A percentile compares a stretch with the other conserved stretches of the same genome.
Conservation (phyloP, 148 eudicot species). For the Drosera capensis region DNA sequence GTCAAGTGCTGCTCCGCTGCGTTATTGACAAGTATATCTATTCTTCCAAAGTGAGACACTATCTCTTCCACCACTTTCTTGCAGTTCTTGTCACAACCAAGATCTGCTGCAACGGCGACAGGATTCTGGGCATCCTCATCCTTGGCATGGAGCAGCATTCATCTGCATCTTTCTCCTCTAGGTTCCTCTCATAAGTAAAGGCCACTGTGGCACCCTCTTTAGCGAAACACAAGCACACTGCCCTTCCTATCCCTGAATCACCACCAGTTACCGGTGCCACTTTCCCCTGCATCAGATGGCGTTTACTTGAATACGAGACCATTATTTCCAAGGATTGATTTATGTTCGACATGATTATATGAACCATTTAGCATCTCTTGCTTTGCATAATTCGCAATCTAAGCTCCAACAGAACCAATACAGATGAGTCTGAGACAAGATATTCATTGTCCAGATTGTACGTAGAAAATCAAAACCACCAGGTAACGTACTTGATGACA, state of each 20-base stretch:
- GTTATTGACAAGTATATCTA: constrained; percentile 58
- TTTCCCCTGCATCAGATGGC: constrained; percentile 32
- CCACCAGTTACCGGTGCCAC: constrained; percentile 78
- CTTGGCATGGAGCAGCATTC: constrained; percentile 40
- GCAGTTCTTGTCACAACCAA: constrained; percentile 47
- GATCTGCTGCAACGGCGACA: constrained; percentile 34
- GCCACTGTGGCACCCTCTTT: constrained; percentile 73
- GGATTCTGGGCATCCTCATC: constrained; percentile 35
- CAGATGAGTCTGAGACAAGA: too few relatives aligned
- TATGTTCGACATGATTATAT: too few relatives aligned
- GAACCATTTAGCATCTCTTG: too few relatives aligned
- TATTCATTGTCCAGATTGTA: too few relatives aligned
- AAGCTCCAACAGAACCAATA: too few relatives aligned
- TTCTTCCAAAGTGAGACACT: constrained; percentile 28
- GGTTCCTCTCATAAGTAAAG: constrained; percentile 49
- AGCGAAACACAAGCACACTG: constrained; percentile 44
- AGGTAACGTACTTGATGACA: too few relatives aligned
- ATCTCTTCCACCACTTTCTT: constrained; percentile 46
- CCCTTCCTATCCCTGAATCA: constrained; percentile 73
- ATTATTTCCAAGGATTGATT: not conserved
- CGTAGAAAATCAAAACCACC: too few relatives aligned
- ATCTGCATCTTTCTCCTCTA: constrained; percentile 37
- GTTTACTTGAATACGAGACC: not conserved
- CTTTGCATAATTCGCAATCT: too few relatives aligned
- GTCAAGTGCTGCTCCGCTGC: constrained; percentile 43